Conservation (phyloP, 768 basidiomycete genomes). For the Rossbeevera mucosa region DNA sequence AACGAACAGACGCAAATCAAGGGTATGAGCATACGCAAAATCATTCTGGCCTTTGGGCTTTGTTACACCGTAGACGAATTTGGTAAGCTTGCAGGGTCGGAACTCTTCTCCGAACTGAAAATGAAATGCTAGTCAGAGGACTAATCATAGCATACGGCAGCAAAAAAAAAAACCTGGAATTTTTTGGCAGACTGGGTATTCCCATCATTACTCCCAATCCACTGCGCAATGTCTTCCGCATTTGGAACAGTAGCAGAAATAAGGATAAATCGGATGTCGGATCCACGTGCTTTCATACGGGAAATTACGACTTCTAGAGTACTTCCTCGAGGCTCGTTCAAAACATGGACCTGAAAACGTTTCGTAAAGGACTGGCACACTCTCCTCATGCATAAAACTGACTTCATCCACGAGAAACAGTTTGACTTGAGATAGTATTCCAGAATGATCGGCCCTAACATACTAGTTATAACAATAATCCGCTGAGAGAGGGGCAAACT, state of each 20-base stretch:
- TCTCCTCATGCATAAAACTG: background rate
- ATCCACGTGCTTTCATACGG: conserved; percentile 79
- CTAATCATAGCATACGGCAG: background rate
- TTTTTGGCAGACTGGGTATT: conserved; percentile 48
- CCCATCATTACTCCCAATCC: conserved; percentile 59
- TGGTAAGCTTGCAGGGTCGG: conserved; percentile 76
- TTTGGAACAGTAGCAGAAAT: conserved; percentile 96
- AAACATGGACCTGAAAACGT: conserved; percentile 71
- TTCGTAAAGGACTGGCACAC: background rate
- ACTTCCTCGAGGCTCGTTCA: conserved; percentile 87
- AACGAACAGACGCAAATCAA: conserved; percentile 71
- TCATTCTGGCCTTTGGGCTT: conserved; percentile 66
- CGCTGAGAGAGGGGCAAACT: conserved; percentile 22
- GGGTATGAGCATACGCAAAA: conserved; percentile 63
- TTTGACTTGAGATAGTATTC: conserved; percentile 63
- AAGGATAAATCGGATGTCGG: conserved; percentile 73
- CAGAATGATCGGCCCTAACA: conserved; percentile 56
- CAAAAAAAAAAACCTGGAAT: conserved; percentile 59
- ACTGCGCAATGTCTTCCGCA: conserved; percentile 80
- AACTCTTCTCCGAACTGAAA: conserved; percentile 88
- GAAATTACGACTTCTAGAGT: conserved; percentile 93
- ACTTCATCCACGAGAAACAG: conserved; percentile 91
- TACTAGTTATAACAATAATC: conserved; percentile 4
- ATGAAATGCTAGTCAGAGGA: background rate
- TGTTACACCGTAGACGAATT: conserved; percentile 68